These are phyloP conservation scores for Globisporangium recalcitrans DNA, from an alignment of 352 stramenopile species.

Conservation along the genomic window DNA sequence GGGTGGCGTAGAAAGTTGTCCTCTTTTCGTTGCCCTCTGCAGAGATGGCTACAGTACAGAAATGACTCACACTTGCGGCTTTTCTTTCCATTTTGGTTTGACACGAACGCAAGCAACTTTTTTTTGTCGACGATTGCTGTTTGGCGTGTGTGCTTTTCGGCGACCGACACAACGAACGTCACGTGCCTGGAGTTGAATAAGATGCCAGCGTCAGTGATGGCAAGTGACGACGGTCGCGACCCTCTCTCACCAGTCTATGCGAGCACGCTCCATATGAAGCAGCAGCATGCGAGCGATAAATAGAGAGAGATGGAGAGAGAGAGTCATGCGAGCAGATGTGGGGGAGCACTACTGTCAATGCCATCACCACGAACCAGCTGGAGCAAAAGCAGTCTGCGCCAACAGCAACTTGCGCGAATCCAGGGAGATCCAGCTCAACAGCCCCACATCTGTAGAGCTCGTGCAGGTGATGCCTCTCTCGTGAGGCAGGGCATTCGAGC, in stretches of 20 bases:
- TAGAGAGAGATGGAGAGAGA: no score
- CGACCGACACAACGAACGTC: not conserved
- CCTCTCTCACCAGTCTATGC: no score
- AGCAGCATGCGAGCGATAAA: no score
- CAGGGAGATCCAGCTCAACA: not conserved
- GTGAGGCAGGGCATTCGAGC: not conserved
- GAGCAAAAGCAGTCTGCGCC: not conserved
- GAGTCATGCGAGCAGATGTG: no score
- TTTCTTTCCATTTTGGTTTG: constrained; percentile 1
- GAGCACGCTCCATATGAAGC: no score
- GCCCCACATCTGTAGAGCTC: no score
- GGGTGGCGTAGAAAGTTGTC: constrained; percentile 3
- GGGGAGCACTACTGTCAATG: not conserved
- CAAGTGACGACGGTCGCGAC: no score
- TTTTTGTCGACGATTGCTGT: constrained; percentile 3
- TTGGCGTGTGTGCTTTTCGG: no score
- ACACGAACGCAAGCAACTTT: not conserved
- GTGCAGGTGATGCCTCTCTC: not conserved
- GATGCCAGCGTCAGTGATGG: no score
- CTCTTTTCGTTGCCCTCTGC: not conserved
- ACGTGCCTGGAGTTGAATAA: not conserved
- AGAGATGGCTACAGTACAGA: constrained; percentile 10
- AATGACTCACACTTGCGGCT: constrained; percentile 2
- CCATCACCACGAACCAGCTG: not conserved
- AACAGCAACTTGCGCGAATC: not conserved